Evolutionary conservation across 345 rosid genomes (phyloP).

Genomic region (Boechera divaricarpa): DNA sequence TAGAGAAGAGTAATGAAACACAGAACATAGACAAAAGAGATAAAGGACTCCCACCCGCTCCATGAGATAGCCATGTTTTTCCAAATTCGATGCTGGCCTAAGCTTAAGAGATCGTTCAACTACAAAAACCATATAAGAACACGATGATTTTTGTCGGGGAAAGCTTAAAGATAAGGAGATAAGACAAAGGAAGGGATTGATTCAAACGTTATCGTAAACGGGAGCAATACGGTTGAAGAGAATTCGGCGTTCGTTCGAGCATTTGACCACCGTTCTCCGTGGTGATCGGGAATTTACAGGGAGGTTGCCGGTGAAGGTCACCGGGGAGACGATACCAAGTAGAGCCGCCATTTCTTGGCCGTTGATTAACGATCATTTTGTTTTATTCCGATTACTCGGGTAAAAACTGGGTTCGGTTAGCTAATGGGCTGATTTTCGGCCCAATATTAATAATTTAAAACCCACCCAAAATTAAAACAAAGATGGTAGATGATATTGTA

Average conservation of each 20-base stretch:
- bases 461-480: neutral
- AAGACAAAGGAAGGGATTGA: neutral
- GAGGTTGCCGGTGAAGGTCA: slow-evolving; percentile 14
- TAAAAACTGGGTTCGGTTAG: neutral
- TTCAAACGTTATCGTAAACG: slow-evolving; percentile 69
- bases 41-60: slow-evolving; percentile 55
- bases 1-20: neutral
- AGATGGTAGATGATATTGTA: neutral
- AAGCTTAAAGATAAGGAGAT: neutral
- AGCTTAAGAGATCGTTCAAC: slow-evolving; percentile 82
- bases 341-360: slow-evolving; percentile 47
- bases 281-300: slow-evolving; percentile 9
- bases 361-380: slow-evolving; percentile 29
- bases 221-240: slow-evolving; percentile 86
- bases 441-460: neutral
- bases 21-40: neutral
- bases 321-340: slow-evolving; percentile 40
- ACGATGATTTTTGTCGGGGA: neutral
- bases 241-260: slow-evolving; percentile 60
- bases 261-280: slow-evolving; percentile 34
- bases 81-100: slow-evolving; percentile 92
- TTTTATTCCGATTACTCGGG: neutral
- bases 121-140: slow-evolving; percentile 20
- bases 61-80: slow-evolving; percentile 87
- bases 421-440: neutral